Evolutionary conservation across 192 early-diverging fungal species (phyloP).

Genomic region (Polychytrium aggregatum): DNA sequence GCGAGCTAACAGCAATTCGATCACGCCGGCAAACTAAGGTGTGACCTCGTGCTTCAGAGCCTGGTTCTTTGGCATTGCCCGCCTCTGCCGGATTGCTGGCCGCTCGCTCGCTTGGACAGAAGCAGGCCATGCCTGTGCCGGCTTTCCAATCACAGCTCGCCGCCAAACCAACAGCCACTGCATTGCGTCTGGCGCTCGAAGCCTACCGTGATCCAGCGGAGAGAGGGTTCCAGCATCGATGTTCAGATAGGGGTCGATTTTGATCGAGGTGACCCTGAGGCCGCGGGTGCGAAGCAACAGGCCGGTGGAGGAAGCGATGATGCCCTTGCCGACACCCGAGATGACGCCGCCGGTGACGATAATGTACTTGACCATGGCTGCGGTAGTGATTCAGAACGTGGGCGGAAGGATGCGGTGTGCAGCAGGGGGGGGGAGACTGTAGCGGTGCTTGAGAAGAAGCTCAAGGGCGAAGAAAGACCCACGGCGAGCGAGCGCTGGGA

Average conservation of each 20-base stretch:
- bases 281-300: conserved; percentile 87
- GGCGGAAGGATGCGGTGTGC: neutral
- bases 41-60: no score
- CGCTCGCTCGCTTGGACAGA: neutral
- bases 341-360: conserved; percentile 97
- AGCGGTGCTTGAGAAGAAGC: no score
- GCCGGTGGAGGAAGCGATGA: conserved; percentile 96
- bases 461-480: no score
- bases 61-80: no score
- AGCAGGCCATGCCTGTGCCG: neutral
- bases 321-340: conserved; percentile 98
- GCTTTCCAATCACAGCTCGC: neutral
- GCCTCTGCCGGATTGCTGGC: no score
- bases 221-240: conserved; percentile 96
- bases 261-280: conserved; percentile 91
- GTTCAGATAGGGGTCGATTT: conserved; percentile 99
- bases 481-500: no score
- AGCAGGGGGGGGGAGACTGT: no score
- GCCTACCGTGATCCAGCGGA: conserved; percentile 89
- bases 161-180: neutral
- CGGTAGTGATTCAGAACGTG: no score
- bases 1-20: no score
- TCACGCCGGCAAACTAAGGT: no score
- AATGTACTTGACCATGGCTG: conserved; percentile 68
- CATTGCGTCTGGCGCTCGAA: neutral